Evolutionary conservation across 768 basidiomycete species (phyloP).

Genomic region (Dioszegia hungarica): DNA sequence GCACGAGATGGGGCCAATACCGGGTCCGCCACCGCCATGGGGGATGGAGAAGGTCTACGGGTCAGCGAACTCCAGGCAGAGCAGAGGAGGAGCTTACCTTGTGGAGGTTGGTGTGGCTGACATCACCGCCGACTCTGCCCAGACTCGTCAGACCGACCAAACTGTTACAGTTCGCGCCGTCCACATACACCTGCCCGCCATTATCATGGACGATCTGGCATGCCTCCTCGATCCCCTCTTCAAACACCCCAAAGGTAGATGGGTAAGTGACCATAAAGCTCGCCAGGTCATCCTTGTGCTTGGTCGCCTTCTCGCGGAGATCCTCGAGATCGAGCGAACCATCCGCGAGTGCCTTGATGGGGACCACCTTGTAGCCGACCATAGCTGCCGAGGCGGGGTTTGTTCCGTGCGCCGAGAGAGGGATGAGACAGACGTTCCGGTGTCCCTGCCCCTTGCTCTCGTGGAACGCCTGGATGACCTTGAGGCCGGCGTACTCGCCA

Average conservation of each 20-base stretch:
- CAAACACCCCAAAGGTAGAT: conserved; percentile 96
- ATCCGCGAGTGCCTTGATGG: conserved; percentile 82
- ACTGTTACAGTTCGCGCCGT: conserved; percentile 92
- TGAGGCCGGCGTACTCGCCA: conserved; percentile 94
- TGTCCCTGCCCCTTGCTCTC: conserved; percentile 78
- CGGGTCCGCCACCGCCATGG: conserved; percentile 95
- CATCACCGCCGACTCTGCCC: conserved; percentile 92
- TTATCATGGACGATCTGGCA: conserved; percentile 89
- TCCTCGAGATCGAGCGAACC: conserved; percentile 87
- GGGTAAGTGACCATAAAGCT: conserved; percentile 99
- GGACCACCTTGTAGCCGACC: conserved; percentile 92
- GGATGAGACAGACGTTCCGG: conserved; percentile 87
- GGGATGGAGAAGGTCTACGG: conserved; percentile 92
- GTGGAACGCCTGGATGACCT: conserved; percentile 90
- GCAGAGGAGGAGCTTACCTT: conserved; percentile 47
- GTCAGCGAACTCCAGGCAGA: not conserved
- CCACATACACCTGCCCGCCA: conserved; percentile 96
- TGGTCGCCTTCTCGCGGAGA: conserved; percentile 76
- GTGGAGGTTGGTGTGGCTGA: conserved; percentile 96
- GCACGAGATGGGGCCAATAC: conserved; percentile 92
- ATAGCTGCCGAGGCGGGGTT: conserved; percentile 97
- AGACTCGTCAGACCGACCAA: conserved; percentile 84
- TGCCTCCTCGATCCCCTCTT: conserved; percentile 77
- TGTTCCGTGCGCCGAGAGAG: conserved; percentile 93
- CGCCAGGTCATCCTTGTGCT: conserved; percentile 84